Conservation (phyloP, 1,139 yeast genomes). For the Debaryomyces sp. region DNA sequence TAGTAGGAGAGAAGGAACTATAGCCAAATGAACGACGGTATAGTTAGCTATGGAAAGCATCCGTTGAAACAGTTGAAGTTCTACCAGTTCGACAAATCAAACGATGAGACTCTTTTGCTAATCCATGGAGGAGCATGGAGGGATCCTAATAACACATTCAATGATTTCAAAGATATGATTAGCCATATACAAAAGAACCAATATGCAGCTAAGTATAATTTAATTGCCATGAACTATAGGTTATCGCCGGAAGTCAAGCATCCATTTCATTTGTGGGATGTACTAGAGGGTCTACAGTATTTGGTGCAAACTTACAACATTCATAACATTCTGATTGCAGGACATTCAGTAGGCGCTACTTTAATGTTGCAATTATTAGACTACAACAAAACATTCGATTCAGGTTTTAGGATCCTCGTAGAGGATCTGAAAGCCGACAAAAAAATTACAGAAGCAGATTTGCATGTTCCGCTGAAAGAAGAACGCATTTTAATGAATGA, state of each 20-base stretch:
- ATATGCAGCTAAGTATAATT: slow-evolving; percentile 16
- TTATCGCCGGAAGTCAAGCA: slow-evolving; percentile 64
- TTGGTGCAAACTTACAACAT: slow-evolving; percentile 23
- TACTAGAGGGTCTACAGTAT: slow-evolving; percentile 43
- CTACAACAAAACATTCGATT: slow-evolving; percentile 19
- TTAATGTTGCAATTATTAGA: slow-evolving; percentile 59
- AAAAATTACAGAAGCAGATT: background rate
- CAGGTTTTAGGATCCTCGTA: slow-evolving; percentile 13
- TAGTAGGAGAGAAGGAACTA: background rate
- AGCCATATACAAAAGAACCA: slow-evolving; percentile 13
- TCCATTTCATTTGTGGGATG: slow-evolving; percentile 67
- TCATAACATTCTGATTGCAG: slow-evolving; percentile 45
- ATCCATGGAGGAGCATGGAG: slow-evolving; percentile 94
- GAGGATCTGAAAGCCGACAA: background rate
- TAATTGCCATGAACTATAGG: slow-evolving; percentile 64
- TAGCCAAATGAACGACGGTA: background rate
- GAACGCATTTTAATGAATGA: background rate
- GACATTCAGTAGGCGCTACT: slow-evolving; percentile 87
- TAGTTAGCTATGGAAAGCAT: slow-evolving; percentile 25
- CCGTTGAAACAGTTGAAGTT: slow-evolving; percentile 27
- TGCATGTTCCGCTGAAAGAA: background rate
- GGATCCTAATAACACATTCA: slow-evolving; percentile 61
- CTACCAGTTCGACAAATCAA: slow-evolving; percentile 17
- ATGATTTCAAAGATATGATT: slow-evolving; percentile 53
- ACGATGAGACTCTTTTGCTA: slow-evolving; percentile 40